Conservation (phyloP, 768 basidiomycete genomes). For the Lepiota brunneoincarnata region DNA sequence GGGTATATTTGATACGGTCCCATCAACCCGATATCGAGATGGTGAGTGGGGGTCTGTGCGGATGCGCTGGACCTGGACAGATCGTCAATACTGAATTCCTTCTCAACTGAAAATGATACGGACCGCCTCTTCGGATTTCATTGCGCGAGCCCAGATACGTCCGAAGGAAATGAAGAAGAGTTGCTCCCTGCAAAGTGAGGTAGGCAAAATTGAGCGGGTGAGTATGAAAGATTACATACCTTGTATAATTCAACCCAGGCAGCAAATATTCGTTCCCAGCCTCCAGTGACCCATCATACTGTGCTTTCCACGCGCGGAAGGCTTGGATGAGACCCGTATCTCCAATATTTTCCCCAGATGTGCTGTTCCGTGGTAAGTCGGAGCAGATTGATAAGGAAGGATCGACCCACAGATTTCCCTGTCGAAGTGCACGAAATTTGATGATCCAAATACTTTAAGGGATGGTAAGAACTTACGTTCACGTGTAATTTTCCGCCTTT, state of each 20-base stretch:
- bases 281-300: slow-evolving; percentile 56
- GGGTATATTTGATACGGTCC: slow-evolving; percentile 82
- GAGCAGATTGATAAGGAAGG: not conserved
- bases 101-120: slow-evolving; percentile 20
- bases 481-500: slow-evolving; percentile 82
- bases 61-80: slow-evolving; percentile 63
- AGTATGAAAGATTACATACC: slow-evolving; percentile 34
- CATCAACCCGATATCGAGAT: slow-evolving; percentile 73
- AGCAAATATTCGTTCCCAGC: slow-evolving; percentile 69
- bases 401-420: slow-evolving; percentile 71
- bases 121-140: slow-evolving; percentile 76
- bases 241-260: slow-evolving; percentile 76
- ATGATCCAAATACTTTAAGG: not conserved
- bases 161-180: slow-evolving; percentile 92
- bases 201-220: not conserved
- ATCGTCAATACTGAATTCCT: not conserved
- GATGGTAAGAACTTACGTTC: slow-evolving; percentile 52
- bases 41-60: slow-evolving; percentile 91
- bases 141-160: slow-evolving; percentile 82
- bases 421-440: not conserved
- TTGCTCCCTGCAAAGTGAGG: slow-evolving; percentile 63
- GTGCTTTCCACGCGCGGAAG: slow-evolving; percentile 87
- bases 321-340: slow-evolving; percentile 84
- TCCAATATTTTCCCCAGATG: slow-evolving; percentile 90
- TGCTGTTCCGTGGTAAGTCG: slow-evolving; percentile 41